Conservation (phyloP, 306 rosid genomes). For the Prunus salicina region DNA sequence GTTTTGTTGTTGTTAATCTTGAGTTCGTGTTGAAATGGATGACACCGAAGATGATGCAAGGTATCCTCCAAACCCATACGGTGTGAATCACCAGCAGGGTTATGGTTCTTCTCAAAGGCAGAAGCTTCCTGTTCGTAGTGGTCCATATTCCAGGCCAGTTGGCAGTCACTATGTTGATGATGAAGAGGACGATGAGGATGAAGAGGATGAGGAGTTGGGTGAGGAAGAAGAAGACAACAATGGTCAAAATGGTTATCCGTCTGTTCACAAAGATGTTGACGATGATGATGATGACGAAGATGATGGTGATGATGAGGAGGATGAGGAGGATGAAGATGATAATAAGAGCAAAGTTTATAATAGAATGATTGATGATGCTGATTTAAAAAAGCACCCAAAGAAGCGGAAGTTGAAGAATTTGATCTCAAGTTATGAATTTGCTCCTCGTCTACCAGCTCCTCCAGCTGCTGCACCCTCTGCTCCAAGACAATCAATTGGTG, state of each 20-base stretch:
- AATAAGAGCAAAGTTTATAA: constrained; percentile 28
- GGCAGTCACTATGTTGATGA: constrained; percentile 37
- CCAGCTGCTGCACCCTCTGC: constrained; percentile 35
- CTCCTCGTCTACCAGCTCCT: constrained; percentile 51
- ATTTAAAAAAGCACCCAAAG: constrained; percentile 59
- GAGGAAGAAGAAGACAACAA: constrained; percentile 50
- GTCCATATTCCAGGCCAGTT: constrained; percentile 38
- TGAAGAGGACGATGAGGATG: constrained; percentile 48
- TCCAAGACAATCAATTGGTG: constrained; percentile 57
- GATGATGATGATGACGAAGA: constrained; percentile 21
- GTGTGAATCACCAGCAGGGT: constrained; percentile 44
- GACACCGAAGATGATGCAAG: constrained; percentile 65
- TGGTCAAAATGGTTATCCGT: constrained; percentile 39
- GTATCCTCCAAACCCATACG: constrained; percentile 45
- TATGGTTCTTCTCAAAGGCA: constrained; percentile 41
- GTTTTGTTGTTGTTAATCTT: constrained; percentile 18
- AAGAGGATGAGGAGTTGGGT: constrained; percentile 41
- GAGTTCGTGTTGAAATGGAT: constrained; percentile 52
- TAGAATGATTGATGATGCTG: constrained; percentile 40
- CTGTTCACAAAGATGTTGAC: constrained; percentile 24
- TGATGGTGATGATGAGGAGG: constrained; percentile 27
- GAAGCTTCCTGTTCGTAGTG: constrained; percentile 37
- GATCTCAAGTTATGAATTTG: constrained; percentile 73
- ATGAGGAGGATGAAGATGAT: constrained; percentile 42
- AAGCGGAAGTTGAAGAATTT: constrained; percentile 73